Base-by-base conservation (phyloP, 495 filamentous ascomycete species). In the Entonaema liquescens region DNA sequence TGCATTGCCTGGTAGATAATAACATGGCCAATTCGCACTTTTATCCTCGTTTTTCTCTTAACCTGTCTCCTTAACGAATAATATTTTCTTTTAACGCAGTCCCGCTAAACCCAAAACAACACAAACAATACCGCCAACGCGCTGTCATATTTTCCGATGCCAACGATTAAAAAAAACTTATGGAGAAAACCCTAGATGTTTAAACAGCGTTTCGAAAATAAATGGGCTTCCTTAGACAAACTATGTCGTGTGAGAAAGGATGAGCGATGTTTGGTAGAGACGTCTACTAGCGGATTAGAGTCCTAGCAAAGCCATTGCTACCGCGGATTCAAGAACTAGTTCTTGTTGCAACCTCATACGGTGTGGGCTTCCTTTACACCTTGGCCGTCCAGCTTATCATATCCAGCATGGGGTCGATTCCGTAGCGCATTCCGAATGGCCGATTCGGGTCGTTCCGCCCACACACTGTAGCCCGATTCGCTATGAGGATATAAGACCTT, bases 401-500 rank as follows among this genome's bases (percentile, higher is more conserved):
- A 83, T 2, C 68, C 71, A 15, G 73, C 68, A 40, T 79, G 69
- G 13, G 83, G 78, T 71, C 83, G 79, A 61, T 79, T 76, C 25
- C 49, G 47, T 21, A 85, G 69, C 1, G 79, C 76, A 33, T 78
- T 77, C n/a, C 78, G 79, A 50, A 85, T 81, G 25, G 70, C 75
- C 5, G 68, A 80, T 62, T 89, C 83, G 57, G 82, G 86, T 58
- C 86, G 87, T 21, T 79, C 75, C 74, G 82, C 84, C 92, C 92
- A 95, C 3, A 80, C 80, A 6, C 79, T 77, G 66, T 85, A 91
- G 31, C 85, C 86, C 40, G 78, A 77, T 26, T 80, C 77, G 74
- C 89, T 91, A 44, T 92, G 80, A 0, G 91, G 91, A 81, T 86
- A 93, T 11, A 97, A 68, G 5, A 92, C 85, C 56, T 84, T 80